Evolutionary conservation across 2,329 filamentous ascomycete species (phyloP).

Genomic region (Colletotrichum sidae): DNA sequence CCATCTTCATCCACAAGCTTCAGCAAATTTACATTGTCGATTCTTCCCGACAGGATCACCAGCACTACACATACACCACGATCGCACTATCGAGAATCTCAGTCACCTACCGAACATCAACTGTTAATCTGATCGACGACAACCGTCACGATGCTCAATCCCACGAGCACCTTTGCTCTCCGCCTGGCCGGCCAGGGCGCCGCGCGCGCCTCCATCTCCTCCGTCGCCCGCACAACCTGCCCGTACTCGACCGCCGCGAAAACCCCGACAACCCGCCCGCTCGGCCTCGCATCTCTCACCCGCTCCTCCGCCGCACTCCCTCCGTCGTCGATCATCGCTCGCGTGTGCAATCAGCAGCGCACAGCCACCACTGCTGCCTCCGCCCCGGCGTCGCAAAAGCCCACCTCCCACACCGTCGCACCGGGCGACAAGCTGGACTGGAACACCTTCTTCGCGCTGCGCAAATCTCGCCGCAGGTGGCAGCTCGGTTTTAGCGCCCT

Average conservation of each 20-base stretch:
- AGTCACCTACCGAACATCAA: not conserved
- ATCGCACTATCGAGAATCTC: not conserved
- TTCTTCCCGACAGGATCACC: conserved; percentile 14
- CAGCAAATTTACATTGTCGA: conserved; percentile 2
- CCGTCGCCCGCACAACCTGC: conserved; percentile 39
- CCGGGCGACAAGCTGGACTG: conserved; percentile 71
- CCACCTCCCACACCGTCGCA: conserved; percentile 35
- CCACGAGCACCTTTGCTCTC: conserved; percentile 46
- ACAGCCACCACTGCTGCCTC: conserved; percentile 28
- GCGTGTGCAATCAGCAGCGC: conserved; percentile 39
- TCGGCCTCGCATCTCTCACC: conserved; percentile 29
- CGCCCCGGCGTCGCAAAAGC: conserved; percentile 30
- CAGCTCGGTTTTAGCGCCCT: conserved; percentile 82
- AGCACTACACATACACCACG: conserved; percentile 3
- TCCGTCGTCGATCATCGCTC: conserved; percentile 40
- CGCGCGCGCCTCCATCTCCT: conserved; percentile 29
- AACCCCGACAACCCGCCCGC: conserved; percentile 30
- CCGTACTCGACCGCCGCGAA: conserved; percentile 43
- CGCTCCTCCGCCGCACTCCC: conserved; percentile 34
- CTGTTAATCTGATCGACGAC: not conserved
- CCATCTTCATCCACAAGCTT: conserved; percentile 27
- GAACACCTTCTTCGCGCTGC: conserved; percentile 93
- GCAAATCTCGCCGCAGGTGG: conserved; percentile 85
- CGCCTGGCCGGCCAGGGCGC: conserved; percentile 44
- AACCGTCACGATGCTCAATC: conserved; percentile 43